Base-by-base conservation (phyloP, 345 rosid genomes). In the Lepidium sativum region DNA sequence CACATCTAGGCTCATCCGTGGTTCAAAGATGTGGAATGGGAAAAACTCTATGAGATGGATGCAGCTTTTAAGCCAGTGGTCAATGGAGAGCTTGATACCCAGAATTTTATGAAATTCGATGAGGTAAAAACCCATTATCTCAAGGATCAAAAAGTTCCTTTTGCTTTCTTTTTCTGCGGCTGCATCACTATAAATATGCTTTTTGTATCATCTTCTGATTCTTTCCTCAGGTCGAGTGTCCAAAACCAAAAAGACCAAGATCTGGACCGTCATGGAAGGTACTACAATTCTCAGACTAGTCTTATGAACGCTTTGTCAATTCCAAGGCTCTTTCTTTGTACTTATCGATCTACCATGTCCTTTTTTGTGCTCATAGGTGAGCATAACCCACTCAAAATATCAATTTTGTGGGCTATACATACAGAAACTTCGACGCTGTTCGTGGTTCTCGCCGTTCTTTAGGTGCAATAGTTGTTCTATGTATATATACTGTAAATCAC, bases 61-160 rank as follows among this genome's bases (percentile, higher is more conserved):
- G 96, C 98, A 67, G 97, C 95, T 60, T 92, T 87, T 75, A 89
- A 85, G 68, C 98, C 97, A 20, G 76, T 84, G 65, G 92, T 92
- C 54, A 62, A 85, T 60, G 92, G 92, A 54, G 89, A 88, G 60
- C 87, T 92, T 49, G 98, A 92, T 72, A 85, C 98, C 7, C 98
- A 84, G 56, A 92, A 89, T 67, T 92, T 92, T 40, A 84, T 87
- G 88, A 89, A 85, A 78, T 92, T 84, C 49, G 95, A 92, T 38
- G 98, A 92, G 96, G 98, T 87, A 63, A 68, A 75, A 13, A 16
- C 47, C 21, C 6, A 4, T 20, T 15, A 42, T 11, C 42, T 52
- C 41, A 40, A 43, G 33, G 49, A 66, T 10, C 27, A 10, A 4
- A 35, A 37, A 27, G 9, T 43, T 35, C n/a, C 5, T 0, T 11